These are phyloP conservation scores for Backusella circina DNA, from an alignment of 192 early-diverging fungal species.

Conservation along the genomic window DNA sequence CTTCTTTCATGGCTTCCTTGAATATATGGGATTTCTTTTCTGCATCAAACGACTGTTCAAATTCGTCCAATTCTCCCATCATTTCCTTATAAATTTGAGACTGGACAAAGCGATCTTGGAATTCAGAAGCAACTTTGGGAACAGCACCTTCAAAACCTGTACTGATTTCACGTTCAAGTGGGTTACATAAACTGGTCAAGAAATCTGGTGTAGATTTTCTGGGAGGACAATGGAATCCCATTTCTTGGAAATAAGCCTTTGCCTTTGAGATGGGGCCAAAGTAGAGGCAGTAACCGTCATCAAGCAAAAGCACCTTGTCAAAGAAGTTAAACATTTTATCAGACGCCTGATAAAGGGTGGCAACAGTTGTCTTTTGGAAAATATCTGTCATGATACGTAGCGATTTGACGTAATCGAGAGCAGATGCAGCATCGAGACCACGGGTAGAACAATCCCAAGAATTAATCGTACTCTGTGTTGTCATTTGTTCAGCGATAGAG, in stretches of 20 bases:
- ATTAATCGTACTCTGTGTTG: slow-evolving; percentile 52
- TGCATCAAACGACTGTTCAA: slow-evolving; percentile 33
- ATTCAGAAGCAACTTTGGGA: slow-evolving; percentile 58
- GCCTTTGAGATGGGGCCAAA: slow-evolving; percentile 62
- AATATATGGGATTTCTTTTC: slow-evolving; percentile 27
- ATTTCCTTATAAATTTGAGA: slow-evolving; percentile 40
- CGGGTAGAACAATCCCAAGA: slow-evolving; percentile 62
- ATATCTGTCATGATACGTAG: slow-evolving; percentile 72
- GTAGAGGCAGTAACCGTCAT: slow-evolving; percentile 65
- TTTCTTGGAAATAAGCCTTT: slow-evolving; percentile 54
- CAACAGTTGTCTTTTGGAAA: slow-evolving; percentile 56
- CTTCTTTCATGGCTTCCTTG: slow-evolving; percentile 48
- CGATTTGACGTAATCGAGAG: slow-evolving; percentile 75
- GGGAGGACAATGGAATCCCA: slow-evolving; percentile 60
- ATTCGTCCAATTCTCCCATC: slow-evolving; percentile 38
- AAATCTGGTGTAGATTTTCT: slow-evolving; percentile 72
- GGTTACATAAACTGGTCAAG: slow-evolving; percentile 66
- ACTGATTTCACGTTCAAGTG: slow-evolving; percentile 44
- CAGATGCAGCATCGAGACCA: slow-evolving; percentile 81
- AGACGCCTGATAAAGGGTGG: slow-evolving; percentile 61
- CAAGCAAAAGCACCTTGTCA: slow-evolving; percentile 64
- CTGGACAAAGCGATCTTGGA: slow-evolving; percentile 49
- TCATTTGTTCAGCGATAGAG: slow-evolving; percentile 75
- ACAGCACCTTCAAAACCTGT: slow-evolving; percentile 51
- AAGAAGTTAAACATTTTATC: slow-evolving; percentile 76